Conservation (phyloP, 257 asterid species). For the Primulina eburnea region DNA sequence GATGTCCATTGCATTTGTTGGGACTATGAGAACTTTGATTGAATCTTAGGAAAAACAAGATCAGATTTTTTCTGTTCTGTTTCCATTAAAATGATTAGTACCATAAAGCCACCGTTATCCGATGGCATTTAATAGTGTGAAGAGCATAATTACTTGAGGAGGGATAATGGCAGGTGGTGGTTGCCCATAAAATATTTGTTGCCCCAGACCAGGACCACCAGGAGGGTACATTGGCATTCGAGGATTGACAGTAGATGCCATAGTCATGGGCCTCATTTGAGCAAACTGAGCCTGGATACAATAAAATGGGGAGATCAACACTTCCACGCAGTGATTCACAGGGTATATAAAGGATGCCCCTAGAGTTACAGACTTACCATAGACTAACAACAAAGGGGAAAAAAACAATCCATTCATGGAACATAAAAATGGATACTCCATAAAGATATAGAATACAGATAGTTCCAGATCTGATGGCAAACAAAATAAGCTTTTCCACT, state of each 20-base stretch:
- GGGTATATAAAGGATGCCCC: background rate
- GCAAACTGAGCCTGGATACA: slow-evolving; percentile 47
- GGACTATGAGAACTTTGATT: background rate
- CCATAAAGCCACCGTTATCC: background rate
- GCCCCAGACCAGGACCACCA: slow-evolving; percentile 46
- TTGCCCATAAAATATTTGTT: slow-evolving; percentile 48
- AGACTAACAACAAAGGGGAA: background rate
- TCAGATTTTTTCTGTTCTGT: background rate
- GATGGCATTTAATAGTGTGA: background rate
- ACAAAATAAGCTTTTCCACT: background rate
- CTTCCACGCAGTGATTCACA: background rate
- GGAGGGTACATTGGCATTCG: slow-evolving; percentile 46
- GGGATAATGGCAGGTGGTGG: slow-evolving; percentile 46
- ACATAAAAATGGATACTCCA: background rate
- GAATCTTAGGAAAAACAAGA: background rate
- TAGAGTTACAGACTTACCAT: background rate
- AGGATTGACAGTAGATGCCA: slow-evolving; percentile 43
- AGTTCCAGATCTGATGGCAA: background rate
- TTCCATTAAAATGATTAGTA: background rate
- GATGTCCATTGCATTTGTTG: background rate
- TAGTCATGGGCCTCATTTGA: slow-evolving; percentile 35
- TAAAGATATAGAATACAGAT: too few species aligned
- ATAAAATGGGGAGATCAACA: background rate
- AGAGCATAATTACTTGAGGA: slow-evolving; percentile 40
- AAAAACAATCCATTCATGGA: background rate